Evolutionary conservation across 352 stramenopile genomes (phyloP), one percentile per base, ranked within the genome.

Genomic region (Phytopythium cucurbitacearum): DNA sequence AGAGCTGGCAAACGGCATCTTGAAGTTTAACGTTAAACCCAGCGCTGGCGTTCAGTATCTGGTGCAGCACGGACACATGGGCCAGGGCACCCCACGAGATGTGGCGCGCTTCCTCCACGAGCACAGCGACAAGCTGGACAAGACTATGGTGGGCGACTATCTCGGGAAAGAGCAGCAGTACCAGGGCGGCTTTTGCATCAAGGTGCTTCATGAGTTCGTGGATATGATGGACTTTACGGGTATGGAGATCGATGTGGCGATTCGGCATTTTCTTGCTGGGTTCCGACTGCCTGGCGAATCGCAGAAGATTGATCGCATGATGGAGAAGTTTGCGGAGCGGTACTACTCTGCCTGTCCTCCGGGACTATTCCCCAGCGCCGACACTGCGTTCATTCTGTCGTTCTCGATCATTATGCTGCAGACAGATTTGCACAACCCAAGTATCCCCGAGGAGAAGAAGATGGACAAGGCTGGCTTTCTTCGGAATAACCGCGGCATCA

Each of bases 281-380:
- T 99, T 99, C 74, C 94, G 97, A 36, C 79, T 99, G 5, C 98
- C 96, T 5, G 97, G 97, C 28, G 98, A 99, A 72, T 97, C 97
- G 0, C 97, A 99, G 67, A 99, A 99, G 73, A 99, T 99, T 71
- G 98, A 99, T 76, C 95, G 98, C 35, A 99, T 99, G 62, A 99
- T 99, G 96, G 97, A 99, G 64, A 99, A 99, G 60, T 99, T 99
- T 72, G 97, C 98, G 2, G 96, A 99, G 66, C 80, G 79, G 1
- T 94, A 76, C 48, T 86, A 84, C 37, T 80, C 97, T 69, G 42
- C 67, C 56, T 72, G 85, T 85, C 55, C 75, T 3, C 66, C 76
- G 5, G 80, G 73, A 5, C 65, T 98, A 2, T 99, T 99, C 64
- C 80, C 91, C 11, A 97, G 86, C 35, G 94, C 95, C 11, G 97